These are phyloP conservation scores for Symbiodinium natans DNA, from an alignment of 73 alveolate species.

Conservation along the genomic window DNA sequence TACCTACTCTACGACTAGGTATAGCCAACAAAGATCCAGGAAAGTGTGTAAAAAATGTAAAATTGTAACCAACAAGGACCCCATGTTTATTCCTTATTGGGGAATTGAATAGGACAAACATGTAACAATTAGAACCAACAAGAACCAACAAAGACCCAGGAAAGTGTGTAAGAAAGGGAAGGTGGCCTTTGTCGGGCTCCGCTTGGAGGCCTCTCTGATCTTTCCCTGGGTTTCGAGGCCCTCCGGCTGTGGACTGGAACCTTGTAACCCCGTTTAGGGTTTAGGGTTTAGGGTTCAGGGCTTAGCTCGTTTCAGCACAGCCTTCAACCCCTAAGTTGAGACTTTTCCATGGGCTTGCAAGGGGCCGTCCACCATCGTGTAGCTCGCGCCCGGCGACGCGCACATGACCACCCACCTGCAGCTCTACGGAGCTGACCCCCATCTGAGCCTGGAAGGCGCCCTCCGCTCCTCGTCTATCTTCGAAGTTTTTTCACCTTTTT, in stretches of 20 bases:
- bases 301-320: not conserved
- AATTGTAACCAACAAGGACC: too few relatives aligned
- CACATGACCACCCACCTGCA: conserved; percentile 25
- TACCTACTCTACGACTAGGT: too few relatives aligned
- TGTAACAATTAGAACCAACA: too few relatives aligned
- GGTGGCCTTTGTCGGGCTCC: not conserved
- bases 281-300: too few relatives aligned
- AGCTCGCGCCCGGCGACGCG: not conserved
- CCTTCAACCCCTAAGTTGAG: not conserved
- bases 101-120: too few relatives aligned
- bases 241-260: not conserved
- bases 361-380: conserved; percentile 12
- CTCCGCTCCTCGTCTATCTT: not conserved
- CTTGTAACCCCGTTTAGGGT: not conserved
- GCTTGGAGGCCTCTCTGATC: too few relatives aligned
- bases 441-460: not conserved
- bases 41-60: too few relatives aligned
- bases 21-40: too few relatives aligned
- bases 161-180: too few relatives aligned
- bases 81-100: too few relatives aligned
- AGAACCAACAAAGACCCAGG: too few relatives aligned
- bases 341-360: not conserved
- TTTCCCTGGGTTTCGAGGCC: not conserved
- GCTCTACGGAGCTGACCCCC: not conserved
- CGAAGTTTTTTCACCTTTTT: not conserved